Percentiles rank a stretch among this genome's conserved stretches.
phyloP scores from a whole-genome alignment of 169 alveolate species.

The Plasmodium ovale region DNA sequence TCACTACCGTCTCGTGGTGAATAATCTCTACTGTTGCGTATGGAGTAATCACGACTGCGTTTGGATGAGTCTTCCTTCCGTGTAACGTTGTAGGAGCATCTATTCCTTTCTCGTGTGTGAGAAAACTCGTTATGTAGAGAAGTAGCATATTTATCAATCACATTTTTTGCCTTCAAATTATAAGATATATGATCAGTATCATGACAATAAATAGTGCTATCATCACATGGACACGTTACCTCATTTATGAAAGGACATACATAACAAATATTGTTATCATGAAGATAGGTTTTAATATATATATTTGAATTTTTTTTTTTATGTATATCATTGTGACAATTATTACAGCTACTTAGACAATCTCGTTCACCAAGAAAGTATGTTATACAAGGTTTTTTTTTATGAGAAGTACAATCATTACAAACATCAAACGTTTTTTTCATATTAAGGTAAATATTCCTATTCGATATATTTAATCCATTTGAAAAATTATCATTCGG shows the following conservation, averaged over 20 bases:
- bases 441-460: neutral
- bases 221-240: conserved; percentile 13
- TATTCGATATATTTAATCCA: neutral
- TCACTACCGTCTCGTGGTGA: too few species aligned
- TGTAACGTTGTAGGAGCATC: too few species aligned
- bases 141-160: neutral
- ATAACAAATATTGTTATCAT: conserved; percentile 23
- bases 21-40: too few species aligned
- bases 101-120: neutral
- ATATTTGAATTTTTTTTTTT: conserved; percentile 28
- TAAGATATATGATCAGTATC: conserved; percentile 46
- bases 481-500: neutral
- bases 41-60: too few species aligned
- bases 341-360: neutral
- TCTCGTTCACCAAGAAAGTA: neutral
- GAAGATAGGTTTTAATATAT: conserved; percentile 18
- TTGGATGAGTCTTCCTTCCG: too few species aligned
- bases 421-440: conserved; percentile 1
- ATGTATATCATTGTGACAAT: conserved; percentile 48
- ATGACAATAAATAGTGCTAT: conserved; percentile 20
- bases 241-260: conserved; percentile 33
- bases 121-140: conserved; percentile 14
- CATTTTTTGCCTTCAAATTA: conserved; percentile 11
- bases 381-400: conserved; percentile 24
- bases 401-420: neutral